phyloP scores from a whole-genome alignment of 345 rosid genomes.

The Melastoma malabathricum region DNA sequence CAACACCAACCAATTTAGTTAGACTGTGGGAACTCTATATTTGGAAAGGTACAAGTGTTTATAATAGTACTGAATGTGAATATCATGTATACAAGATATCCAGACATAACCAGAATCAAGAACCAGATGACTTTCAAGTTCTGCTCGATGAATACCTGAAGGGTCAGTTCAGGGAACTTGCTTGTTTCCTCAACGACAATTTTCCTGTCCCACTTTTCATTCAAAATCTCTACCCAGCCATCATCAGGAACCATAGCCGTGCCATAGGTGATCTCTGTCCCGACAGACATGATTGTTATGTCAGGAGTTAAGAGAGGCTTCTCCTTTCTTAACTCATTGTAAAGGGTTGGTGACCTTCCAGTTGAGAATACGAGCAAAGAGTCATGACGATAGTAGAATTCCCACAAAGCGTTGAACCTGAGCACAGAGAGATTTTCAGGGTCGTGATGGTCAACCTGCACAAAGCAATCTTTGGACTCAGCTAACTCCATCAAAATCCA shows the following conservation, averaged over 20 bases:
- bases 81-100: neutral
- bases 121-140: conserved; percentile 1
- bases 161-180: conserved; percentile 75
- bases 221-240: conserved; percentile 80
- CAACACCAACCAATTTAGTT: conserved; percentile 8
- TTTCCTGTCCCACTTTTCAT: conserved; percentile 72
- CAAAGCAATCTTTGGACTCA: too few species aligned
- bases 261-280: conserved; percentile 96
- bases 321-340: conserved; percentile 60
- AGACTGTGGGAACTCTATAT: neutral
- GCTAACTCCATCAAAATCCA: neutral
- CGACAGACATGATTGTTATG: conserved; percentile 92
- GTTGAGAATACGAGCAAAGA: conserved; percentile 89
- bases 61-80: neutral
- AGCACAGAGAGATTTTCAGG: conserved; percentile 61
- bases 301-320: conserved; percentile 93
- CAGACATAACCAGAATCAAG: neutral
- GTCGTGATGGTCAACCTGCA: conserved; percentile 93
- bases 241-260: conserved; percentile 71
- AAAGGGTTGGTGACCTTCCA: conserved; percentile 84
- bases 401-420: conserved; percentile 90
- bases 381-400: conserved; percentile 57
- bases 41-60: neutral
- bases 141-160: conserved; percentile 43
- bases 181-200: conserved; percentile 57